Evolutionary conservation across 2,329 filamentous ascomycete species (phyloP).

Genomic region (Fusarium setosum): DNA sequence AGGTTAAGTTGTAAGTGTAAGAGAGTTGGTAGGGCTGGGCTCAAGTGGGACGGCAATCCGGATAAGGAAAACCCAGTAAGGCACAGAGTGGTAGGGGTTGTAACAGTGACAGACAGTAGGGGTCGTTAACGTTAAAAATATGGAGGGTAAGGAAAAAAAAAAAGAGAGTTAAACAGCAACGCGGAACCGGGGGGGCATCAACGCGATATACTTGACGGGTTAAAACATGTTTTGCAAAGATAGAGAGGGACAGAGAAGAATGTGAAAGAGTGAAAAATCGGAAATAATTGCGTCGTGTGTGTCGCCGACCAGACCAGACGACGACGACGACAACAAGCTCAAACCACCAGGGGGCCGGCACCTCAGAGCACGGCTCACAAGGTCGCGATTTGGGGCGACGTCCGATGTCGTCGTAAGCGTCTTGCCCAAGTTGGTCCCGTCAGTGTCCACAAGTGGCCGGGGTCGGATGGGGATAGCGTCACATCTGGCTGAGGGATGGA

Average conservation of each 20-base stretch:
- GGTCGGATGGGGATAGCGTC: constrained; percentile 7
- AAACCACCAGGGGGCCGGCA: not conserved
- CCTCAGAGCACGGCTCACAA: constrained; percentile 2
- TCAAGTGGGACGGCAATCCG: constrained; percentile 5
- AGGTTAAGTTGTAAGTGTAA: constrained; percentile 2
- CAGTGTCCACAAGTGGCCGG: constrained; percentile 13
- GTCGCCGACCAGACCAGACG: not conserved
- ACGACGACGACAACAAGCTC: too few species aligned
- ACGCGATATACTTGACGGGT: not conserved
- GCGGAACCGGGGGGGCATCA: not conserved
- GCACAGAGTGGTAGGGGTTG: not conserved
- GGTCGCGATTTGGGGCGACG: constrained; percentile 10
- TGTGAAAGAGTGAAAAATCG: not conserved
- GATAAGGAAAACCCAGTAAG: not conserved
- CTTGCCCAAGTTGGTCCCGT: not conserved
- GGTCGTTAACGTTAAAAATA: too few species aligned
- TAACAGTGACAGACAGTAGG: not conserved
- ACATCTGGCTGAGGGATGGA: not conserved
- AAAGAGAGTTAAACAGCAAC: not conserved
- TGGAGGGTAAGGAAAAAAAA: not conserved
- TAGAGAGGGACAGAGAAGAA: not conserved
- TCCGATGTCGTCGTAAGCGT: constrained; percentile 35
- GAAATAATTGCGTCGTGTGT: constrained; percentile 5
- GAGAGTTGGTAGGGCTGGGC: constrained; percentile 4
- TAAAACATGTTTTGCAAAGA: too few species aligned